Evolutionary conservation across 2,329 filamentous ascomycete species (phyloP).

Genomic region (Alternaria sp.): DNA sequence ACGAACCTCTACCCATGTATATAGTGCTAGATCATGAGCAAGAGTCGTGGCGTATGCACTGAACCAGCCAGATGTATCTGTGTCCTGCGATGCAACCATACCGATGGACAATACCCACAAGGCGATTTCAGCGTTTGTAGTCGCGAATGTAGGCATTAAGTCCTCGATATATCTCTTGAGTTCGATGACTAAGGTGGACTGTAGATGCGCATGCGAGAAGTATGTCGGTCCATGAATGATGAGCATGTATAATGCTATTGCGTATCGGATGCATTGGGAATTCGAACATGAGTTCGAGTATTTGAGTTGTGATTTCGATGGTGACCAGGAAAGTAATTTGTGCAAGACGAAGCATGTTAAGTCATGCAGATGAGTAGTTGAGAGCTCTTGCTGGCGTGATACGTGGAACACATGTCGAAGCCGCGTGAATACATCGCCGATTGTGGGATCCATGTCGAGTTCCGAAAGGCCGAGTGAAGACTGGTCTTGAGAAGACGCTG

Average conservation of each 20-base stretch:
- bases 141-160: background rate
- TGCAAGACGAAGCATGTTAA: constrained; percentile 63
- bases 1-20: background rate
- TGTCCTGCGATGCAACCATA: constrained; percentile 1
- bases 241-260: constrained; percentile 60
- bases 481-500: background rate
- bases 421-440: constrained; percentile 52
- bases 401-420: constrained; percentile 54
- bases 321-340: constrained; percentile 49
- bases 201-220: constrained; percentile 55
- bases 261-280: constrained; percentile 52
- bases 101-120: constrained; percentile 4
- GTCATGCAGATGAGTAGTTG: constrained; percentile 59
- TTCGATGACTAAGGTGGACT: constrained; percentile 16
- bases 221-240: constrained; percentile 63
- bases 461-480: constrained; percentile 14
- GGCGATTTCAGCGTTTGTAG: background rate
- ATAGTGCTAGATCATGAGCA: background rate
- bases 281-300: constrained; percentile 15
- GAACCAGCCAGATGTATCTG: background rate
- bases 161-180: constrained; percentile 17
- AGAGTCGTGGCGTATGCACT: background rate
- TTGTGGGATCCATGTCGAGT: constrained; percentile 43
- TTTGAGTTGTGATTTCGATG: background rate
- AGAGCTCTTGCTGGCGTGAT: constrained; percentile 33